phyloP scores from a whole-genome alignment of 768 basidiomycete species.

The Boletus patriciae region DNA sequence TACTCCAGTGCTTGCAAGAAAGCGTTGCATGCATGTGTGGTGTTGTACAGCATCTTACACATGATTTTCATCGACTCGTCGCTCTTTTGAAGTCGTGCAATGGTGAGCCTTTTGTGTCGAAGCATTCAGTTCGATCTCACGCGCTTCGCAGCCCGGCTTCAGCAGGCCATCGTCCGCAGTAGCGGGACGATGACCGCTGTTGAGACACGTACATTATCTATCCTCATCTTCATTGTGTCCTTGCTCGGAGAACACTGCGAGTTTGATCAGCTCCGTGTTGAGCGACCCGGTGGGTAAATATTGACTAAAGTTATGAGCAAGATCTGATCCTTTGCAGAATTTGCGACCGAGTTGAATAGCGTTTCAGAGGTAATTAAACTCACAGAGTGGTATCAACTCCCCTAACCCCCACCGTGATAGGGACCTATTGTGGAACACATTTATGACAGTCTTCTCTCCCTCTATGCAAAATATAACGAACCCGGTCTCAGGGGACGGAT shows the following conservation, averaged over 20 bases:
- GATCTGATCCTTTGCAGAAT: slow-evolving; percentile 38
- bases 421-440: slow-evolving; percentile 80
- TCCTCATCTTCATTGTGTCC: slow-evolving; percentile 82
- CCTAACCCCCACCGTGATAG: slow-evolving; percentile 33
- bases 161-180: slow-evolving; percentile 50
- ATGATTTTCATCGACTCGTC: slow-evolving; percentile 77
- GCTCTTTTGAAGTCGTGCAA: slow-evolving; percentile 85
- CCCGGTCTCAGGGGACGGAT: slow-evolving; percentile 64
- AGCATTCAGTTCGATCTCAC: slow-evolving; percentile 4
- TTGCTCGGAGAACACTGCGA: slow-evolving; percentile 87
- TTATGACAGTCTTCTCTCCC: slow-evolving; percentile 65
- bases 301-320: too few species aligned
- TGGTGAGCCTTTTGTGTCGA: slow-evolving; percentile 39
- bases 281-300: slow-evolving; percentile 53
- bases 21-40: slow-evolving; percentile 90
- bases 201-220: slow-evolving; percentile 56
- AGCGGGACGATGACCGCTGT: slow-evolving; percentile 42
- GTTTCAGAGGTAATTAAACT: slow-evolving; percentile 50
- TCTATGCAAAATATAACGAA: slow-evolving; percentile 69
- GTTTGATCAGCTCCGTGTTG: slow-evolving; percentile 72
- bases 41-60: slow-evolving; percentile 81
- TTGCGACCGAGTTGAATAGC: slow-evolving; percentile 54
- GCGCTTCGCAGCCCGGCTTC: slow-evolving; percentile 53
- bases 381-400: neutral
- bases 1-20: slow-evolving; percentile 76